Evolutionary conservation across 1,284 basidiomycete species (phyloP), one percentile per base, ranked within the genome.

Genomic region (Ustilago lituana): DNA sequence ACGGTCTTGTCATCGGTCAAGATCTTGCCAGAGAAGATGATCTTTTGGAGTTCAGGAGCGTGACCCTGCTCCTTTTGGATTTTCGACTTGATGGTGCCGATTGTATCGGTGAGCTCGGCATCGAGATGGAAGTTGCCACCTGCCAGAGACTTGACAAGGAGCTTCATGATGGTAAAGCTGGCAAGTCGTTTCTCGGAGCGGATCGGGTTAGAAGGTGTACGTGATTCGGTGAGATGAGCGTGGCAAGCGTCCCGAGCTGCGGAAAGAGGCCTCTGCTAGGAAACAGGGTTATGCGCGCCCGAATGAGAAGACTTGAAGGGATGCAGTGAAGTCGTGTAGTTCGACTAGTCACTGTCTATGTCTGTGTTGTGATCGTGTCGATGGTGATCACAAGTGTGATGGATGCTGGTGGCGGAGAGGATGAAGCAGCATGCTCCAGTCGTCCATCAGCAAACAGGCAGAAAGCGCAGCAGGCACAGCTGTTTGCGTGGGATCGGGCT

Each of bases 11-110:
- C 88, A 83, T 99, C 94, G 17, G 88, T 84, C 35, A 98, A 86
- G 45, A 99, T 91, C 86, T 97, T 96, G 63, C 95, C 95, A 45
- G 93, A 89, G 84, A 93, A 98, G 84, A 99, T 98, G 78, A 99
- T 86, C 86, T 98, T 99, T 85, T 97, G 94, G 51, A 83, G 82
- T 33, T 87, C 87, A 20, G 88, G 85, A 31, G 89, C 82, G 83
- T 94, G 91, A 14, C 89, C 89, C 78, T 97, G 92, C 8, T 85
- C 83, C 44, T 88, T 86, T 65, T 87, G 84, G 77, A 99, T 95
- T 88, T 91, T 94, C 74, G 86, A 82, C 87, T 98, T 99, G 78
- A 98, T 85, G 73, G 85, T 85, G 43, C 84, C 89, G 41, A 98
- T 78, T 24, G 77, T 78, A 43, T 81, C 77, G 17, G 62, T 63